These are phyloP conservation scores for Plasmodium knowlesi DNA, from an alignment of 169 alveolate species.

Conservation along the genomic window DNA sequence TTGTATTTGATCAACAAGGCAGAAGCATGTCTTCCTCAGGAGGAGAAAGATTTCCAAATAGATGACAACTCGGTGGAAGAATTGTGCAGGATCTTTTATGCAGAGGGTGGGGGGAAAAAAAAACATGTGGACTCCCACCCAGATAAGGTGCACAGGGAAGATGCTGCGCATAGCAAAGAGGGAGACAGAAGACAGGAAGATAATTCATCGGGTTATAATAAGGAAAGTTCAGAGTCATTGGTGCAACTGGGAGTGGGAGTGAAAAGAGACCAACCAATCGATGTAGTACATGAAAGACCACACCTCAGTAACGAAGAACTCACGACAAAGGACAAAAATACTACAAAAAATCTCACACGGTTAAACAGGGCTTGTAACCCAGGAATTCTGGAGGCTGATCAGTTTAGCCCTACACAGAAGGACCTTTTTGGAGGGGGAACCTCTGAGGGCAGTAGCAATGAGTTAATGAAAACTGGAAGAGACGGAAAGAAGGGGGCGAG, in stretches of 20 bases:
- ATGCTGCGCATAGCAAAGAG: too few relatives aligned
- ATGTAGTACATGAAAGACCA: background rate
- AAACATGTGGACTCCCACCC: too few relatives aligned
- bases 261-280: background rate
- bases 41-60: background rate
- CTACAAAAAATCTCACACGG: background rate
- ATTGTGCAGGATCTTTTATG: background rate
- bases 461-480: background rate
- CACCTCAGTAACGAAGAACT: background rate
- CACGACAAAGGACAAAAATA: background rate
- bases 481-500: background rate
- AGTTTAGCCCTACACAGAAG: background rate
- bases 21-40: background rate
- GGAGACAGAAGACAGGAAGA: too few relatives aligned
- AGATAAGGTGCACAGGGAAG: too few relatives aligned
- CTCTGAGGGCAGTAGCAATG: background rate
- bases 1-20: background rate
- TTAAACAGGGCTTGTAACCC: background rate
- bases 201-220: background rate
- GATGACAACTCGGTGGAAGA: constrained; percentile 10
- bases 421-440: background rate
- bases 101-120: background rate
- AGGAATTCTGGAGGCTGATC: background rate
- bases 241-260: background rate
- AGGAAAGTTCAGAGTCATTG: background rate